Evolutionary conservation across 495 filamentous ascomycete species (phyloP), one percentile per base, ranked within the genome.

Genomic region (Astrothelium subdiscretum): DNA sequence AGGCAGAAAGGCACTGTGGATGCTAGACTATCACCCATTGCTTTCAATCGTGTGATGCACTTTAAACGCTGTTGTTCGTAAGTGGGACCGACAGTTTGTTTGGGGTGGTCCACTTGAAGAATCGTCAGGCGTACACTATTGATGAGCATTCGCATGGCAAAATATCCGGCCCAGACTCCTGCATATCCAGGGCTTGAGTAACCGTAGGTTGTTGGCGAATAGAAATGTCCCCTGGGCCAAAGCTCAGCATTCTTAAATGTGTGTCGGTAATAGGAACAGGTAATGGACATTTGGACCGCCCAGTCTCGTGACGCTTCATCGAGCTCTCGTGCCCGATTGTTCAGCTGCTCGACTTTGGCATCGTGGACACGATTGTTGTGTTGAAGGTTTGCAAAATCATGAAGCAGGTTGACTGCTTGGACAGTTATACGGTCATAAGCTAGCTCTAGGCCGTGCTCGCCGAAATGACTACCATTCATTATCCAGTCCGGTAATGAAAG

Each of bases 401-500:
- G 15, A 44, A 42, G 61, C 22, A 65, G 51, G 31, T 48, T 59
- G 31, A 62, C 38, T 1, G 63, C 42, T 52, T 52, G 63, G 13
- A 70, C 63, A 22, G 65, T 32, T 20, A 72, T 62, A n/a, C 60
- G 44, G 60, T 70, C 66, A 51, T 65, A 68, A 20, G 60, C 63
- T 58, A 65, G 43, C 35, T 70, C 66, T 10, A 64, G 27, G 31
- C 40, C 61, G 2, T 38, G 13, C 64, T 72, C 70, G 27, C 68
- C 66, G 62, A 72, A 72, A 0, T 3, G 22, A 31, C 18, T 38
- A n/a, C 70, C 70, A 31, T 70, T 63, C n/a, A 58, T 18, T 43
- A 72, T 65, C 70, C 70, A 72, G 3, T 61, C 63, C 29, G 70
- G 70, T 29, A 72, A 31, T 5, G 6, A 8, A 32, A 40, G 29